phyloP scores from a whole-genome alignment of 2,329 filamentous ascomycete genomes.

The Nannizzia gypsea region DNA sequence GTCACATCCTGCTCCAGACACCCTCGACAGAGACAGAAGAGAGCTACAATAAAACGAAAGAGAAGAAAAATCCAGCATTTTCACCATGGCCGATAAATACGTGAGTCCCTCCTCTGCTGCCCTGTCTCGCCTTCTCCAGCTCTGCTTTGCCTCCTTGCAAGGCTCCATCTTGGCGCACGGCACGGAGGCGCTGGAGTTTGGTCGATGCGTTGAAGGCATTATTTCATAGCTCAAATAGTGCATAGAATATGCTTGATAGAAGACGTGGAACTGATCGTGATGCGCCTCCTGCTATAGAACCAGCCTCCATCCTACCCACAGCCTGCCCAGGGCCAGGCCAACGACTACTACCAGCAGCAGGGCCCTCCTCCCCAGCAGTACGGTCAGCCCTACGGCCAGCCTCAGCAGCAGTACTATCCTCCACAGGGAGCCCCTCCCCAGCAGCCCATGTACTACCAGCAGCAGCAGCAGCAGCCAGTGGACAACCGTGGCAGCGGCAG shows the following conservation, averaged over 20 bases:
- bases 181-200: neutral
- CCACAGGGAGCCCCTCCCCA: slow-evolving; percentile 21
- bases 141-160: neutral
- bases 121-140: neutral
- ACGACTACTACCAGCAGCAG: slow-evolving; percentile 12
- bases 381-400: slow-evolving; percentile 17
- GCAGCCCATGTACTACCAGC: slow-evolving; percentile 29
- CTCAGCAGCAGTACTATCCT: slow-evolving; percentile 18
- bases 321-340: neutral
- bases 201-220: neutral
- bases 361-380: slow-evolving; percentile 8
- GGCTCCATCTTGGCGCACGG: neutral
- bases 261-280: neutral
- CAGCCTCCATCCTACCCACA: slow-evolving; percentile 11
- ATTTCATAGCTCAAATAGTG: neutral
- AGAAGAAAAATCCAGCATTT: neutral
- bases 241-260: neutral
- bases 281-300: neutral
- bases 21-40: neutral
- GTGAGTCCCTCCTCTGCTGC: neutral
- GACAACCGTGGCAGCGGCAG: slow-evolving; percentile 29
- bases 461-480: slow-evolving; percentile 23
- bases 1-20: neutral
- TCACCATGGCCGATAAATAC: slow-evolving; percentile 4
- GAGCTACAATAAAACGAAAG: neutral